Evolutionary conservation across 805 yeast species (phyloP).

Genomic region (Grigorovia humatica): DNA sequence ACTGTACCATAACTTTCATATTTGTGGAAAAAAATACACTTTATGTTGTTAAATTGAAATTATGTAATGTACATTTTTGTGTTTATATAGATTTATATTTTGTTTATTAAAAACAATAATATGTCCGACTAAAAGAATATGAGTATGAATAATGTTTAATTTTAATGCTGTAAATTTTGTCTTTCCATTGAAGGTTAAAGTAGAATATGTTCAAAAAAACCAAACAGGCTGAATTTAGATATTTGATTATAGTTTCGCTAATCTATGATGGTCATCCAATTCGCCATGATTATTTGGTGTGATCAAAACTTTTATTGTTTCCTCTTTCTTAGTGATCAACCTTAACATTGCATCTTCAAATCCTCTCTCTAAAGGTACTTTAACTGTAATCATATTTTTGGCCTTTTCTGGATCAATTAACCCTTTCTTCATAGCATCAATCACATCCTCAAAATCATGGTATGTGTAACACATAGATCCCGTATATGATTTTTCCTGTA

Average conservation of each 20-base stretch:
- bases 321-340: conserved; percentile 41
- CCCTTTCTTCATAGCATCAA: conserved; percentile 40
- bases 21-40: too few species aligned
- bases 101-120: too few species aligned
- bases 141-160: background rate
- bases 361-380: conserved; percentile 39
- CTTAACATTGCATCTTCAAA: conserved; percentile 43
- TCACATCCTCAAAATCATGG: conserved; percentile 49
- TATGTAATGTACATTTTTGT: too few species aligned
- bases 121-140: background rate
- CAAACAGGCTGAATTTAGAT: background rate
- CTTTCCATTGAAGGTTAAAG: background rate
- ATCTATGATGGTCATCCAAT: conserved; percentile 10
- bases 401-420: conserved; percentile 36
- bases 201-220: background rate
- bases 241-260: conserved; percentile 3
- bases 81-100: too few species aligned
- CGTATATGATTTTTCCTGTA: conserved; percentile 43
- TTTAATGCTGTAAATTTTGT: background rate
- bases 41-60: too few species aligned
- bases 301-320: conserved; percentile 46
- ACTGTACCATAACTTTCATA: too few species aligned
- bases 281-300: conserved; percentile 37
- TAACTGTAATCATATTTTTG: conserved; percentile 42
- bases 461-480: conserved; percentile 57